phyloP scores from a whole-genome alignment of 352 stramenopile genomes.

The Phytophthora kernoviae region DNA sequence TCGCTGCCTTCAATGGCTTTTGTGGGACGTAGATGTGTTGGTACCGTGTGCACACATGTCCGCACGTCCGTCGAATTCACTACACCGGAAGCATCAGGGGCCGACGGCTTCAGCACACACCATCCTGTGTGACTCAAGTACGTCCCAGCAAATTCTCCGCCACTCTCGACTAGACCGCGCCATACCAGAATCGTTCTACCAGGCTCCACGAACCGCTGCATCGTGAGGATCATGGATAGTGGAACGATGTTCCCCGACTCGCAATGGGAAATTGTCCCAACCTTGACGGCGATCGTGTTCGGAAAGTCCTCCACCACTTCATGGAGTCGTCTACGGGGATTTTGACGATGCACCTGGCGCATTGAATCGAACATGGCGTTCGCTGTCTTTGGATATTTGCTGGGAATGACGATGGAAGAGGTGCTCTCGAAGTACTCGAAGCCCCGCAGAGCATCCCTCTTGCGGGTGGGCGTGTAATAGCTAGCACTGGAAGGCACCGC shows the following conservation, averaged over 20 bases:
- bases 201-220: constrained; percentile 11
- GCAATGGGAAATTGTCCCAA: constrained; percentile 9
- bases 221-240: constrained; percentile 1
- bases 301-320: not conserved
- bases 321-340: constrained; percentile 2
- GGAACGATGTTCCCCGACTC: constrained; percentile 3
- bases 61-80: constrained; percentile 9
- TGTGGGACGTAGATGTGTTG: not conserved
- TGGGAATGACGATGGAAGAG: constrained; percentile 9
- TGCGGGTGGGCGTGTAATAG: constrained; percentile 17
- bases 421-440: constrained; percentile 17
- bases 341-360: constrained; percentile 10
- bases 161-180: constrained; percentile 14
- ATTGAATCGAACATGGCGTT: constrained; percentile 15
- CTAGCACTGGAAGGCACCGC: not conserved
- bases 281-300: constrained; percentile 23
- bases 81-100: not conserved
- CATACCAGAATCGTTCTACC: constrained; percentile 21
- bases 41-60: constrained; percentile 13
- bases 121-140: constrained; percentile 18
- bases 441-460: constrained; percentile 2
- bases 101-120: constrained; percentile 8
- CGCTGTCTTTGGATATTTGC: constrained; percentile 7
- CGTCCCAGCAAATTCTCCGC: constrained; percentile 11
- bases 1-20: not conserved